phyloP scores from a whole-genome alignment of 2,329 filamentous ascomycete genomes.

The Aspergillus persii region DNA sequence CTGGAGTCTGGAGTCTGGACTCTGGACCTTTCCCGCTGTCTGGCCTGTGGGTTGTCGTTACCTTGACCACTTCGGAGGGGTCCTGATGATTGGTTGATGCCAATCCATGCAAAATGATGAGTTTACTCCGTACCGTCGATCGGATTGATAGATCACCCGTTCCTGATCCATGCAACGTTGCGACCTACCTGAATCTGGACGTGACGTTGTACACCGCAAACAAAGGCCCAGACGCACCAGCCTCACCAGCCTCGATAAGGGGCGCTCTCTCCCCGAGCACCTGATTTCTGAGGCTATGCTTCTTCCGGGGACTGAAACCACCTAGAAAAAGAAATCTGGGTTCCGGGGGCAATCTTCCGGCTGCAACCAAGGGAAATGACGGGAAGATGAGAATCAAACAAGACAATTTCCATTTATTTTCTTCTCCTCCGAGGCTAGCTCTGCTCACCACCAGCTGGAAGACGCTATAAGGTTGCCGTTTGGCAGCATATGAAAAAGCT shows the following conservation, averaged over 20 bases:
- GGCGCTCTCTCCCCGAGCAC: neutral
- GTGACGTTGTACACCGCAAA: neutral
- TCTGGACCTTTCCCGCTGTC: neutral
- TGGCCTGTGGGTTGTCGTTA: neutral
- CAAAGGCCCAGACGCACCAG: neutral
- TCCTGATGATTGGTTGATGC: neutral
- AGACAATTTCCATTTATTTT: neutral
- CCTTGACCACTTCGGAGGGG: neutral
- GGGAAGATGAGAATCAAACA: neutral
- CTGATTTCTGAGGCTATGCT: neutral
- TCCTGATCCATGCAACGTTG: neutral
- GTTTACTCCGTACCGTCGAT: neutral
- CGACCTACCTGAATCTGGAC: no score
- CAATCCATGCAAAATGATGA: neutral
- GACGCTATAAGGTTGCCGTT: neutral
- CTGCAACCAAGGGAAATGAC: neutral
- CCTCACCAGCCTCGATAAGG: neutral
- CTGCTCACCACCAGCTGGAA: neutral
- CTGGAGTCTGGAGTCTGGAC: neutral
- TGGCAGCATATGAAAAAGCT: neutral
- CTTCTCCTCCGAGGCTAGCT: neutral
- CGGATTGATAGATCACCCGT: neutral
- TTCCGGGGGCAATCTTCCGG: neutral
- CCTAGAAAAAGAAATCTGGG: neutral
- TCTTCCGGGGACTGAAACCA: neutral